Base-by-base conservation (phyloP, 2,329 filamentous ascomycete genomes). In the Cercospora canescens region DNA sequence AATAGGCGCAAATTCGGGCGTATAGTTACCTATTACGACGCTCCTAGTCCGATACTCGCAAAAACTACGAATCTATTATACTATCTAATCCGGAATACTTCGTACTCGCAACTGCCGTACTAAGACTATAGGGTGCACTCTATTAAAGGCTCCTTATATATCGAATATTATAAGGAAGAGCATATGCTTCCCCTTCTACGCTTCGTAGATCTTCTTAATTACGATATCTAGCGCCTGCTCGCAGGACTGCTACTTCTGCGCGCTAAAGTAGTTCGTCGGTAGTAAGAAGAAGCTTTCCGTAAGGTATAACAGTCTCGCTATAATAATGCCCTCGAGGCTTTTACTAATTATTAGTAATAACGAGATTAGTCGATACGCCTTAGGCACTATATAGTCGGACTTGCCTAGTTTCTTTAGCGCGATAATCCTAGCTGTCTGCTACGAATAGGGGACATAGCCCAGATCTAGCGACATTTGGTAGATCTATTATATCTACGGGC, bases 271-370 rank as follows among this genome's bases (percentile, higher is more conserved):
- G 5, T 62, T 66, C 28, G 54, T 52, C 26, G 71, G 74, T 6
- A 77, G 71, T 8, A 57, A 26, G 6, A 69, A 24, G 50, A 74
- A 56, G 41, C 48, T 68, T 30, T 73, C 71, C 6, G 63, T 70
- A 50, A 68, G 28, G 45, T 70, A 66, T 28, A 48, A 67, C 7
- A 74, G 58, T 32, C 73, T 54, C 35, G 34, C 61, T 26, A 71
- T 69, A 12, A 76, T 54, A 7, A 77, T 63, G 34, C 64, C 58
- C 12, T 78, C 75, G n/a, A 78, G 68, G 4, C 70, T 64, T 52
- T 78, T 78, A n/a, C 75, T 71, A 8, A 74, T 64, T 5, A 73
- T 77, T 60, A 73, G 73, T 1, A 76, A 63, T 3, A 76, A 28
- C 62, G 71, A 71, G 28, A 74, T 75, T 2, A 71, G 76, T 16